phyloP scores from a whole-genome alignment of 768 basidiomycete species.

The Mycena leptocephala region DNA sequence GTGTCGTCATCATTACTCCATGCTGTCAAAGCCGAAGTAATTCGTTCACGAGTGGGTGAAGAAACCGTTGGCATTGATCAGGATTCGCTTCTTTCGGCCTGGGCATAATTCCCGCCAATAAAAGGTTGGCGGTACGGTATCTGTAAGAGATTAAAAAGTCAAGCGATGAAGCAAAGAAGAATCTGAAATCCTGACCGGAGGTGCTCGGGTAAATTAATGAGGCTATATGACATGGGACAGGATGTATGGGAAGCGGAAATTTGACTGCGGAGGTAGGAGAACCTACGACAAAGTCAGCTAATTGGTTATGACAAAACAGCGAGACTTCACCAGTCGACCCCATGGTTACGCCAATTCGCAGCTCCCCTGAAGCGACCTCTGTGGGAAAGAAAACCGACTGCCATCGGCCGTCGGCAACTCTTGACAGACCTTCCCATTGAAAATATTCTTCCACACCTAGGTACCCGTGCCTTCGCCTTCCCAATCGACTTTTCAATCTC shows the following conservation, averaged over 20 bases:
- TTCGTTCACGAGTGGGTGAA: constrained; percentile 45
- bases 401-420: constrained; percentile 44
- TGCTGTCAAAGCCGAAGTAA: constrained; percentile 41
- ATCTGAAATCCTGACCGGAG: constrained; percentile 35
- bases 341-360: constrained; percentile 45
- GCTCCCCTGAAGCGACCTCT: constrained; percentile 39
- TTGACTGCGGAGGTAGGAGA: constrained; percentile 52
- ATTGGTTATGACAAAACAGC: not conserved
- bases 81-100: constrained; percentile 46
- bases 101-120: constrained; percentile 44
- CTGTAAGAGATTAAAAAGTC: constrained; percentile 22
- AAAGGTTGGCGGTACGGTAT: constrained; percentile 44
- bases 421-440: constrained; percentile 46
- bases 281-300: constrained; percentile 41
- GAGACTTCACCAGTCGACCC: constrained; percentile 52
- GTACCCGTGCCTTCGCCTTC: not conserved
- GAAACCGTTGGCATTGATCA: constrained; percentile 46
- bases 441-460: not conserved
- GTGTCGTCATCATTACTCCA: constrained; percentile 41
- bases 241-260: constrained; percentile 54
- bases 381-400: constrained; percentile 44
- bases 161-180: not conserved
- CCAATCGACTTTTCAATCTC: not conserved
- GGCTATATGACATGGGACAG: constrained; percentile 50
- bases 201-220: constrained; percentile 47